Percentiles rank a stretch among this genome's conserved stretches.
Conservation (phyloP, 352 stramenopile species). For the Globisporangium megalacanthum region DNA sequence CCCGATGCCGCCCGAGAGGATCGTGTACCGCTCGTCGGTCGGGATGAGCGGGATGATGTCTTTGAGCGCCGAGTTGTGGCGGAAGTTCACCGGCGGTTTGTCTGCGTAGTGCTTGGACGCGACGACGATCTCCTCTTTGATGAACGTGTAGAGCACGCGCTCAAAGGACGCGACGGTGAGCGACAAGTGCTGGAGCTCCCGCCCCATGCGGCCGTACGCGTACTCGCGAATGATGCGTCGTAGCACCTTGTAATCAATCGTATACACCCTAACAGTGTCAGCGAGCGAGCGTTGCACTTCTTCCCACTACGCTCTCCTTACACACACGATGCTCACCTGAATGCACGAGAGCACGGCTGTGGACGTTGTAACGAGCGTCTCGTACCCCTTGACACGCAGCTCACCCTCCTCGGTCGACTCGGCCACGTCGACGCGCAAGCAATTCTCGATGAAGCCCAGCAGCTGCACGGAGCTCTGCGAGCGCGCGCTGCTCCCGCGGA, state of each 20-base stretch:
- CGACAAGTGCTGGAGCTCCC: slow-evolving; percentile 82
- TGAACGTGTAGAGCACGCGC: slow-evolving; percentile 82
- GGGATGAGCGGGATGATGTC: slow-evolving; percentile 86
- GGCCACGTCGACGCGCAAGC: slow-evolving; percentile 27
- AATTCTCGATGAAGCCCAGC: slow-evolving; percentile 74
- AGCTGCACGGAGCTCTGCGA: slow-evolving; percentile 84
- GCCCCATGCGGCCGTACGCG: slow-evolving; percentile 71
- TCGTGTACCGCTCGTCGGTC: slow-evolving; percentile 74
- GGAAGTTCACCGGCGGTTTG: slow-evolving; percentile 60
- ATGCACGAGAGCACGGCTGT: slow-evolving; percentile 75
- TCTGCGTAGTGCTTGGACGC: slow-evolving; percentile 59
- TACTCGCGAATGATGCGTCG: slow-evolving; percentile 85
- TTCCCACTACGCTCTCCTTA: too few species aligned
- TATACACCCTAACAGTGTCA: background rate
- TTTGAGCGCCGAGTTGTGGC: slow-evolving; percentile 77
- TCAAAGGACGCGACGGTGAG: slow-evolving; percentile 83
- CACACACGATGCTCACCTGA: slow-evolving; percentile 17
- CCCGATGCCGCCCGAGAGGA: slow-evolving; percentile 69
- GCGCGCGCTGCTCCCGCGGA: slow-evolving; percentile 27
- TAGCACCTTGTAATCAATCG: slow-evolving; percentile 32
- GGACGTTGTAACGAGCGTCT: slow-evolving; percentile 61
- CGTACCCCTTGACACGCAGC: slow-evolving; percentile 66
- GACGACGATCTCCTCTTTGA: slow-evolving; percentile 85
- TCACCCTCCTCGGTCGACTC: slow-evolving; percentile 63
- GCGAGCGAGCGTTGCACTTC: too few species aligned